Evolutionary conservation across 768 basidiomycete species (phyloP), one percentile per base, ranked within the genome.

Genomic region (Trametes cingulata): DNA sequence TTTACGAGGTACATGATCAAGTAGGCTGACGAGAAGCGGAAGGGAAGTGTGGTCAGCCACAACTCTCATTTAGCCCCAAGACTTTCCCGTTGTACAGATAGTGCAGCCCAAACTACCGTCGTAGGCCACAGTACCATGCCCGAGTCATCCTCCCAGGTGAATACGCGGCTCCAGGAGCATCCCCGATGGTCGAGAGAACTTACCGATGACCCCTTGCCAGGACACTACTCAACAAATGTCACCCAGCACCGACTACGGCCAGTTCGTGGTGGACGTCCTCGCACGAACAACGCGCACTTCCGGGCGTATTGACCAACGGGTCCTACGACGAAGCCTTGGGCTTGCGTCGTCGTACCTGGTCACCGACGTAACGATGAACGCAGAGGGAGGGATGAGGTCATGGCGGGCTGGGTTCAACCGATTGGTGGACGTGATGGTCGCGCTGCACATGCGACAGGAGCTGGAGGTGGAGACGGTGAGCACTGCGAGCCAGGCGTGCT

Each of bases 321-420:
- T 80, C 37, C 76, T 92, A 41, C 82, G 87, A 56, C 82, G 82
- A 37, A 88, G 85, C 68, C 75, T 92, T 47, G 80, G 79, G 15
- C 83, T 91, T 39, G 82, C 91, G 14, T 86, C 91, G 1, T 89
- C 90, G n/a, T 91, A 87, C 68, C 82, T 92, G 45, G 71, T 93
- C 59, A 85, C 90, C 13, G 91, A 93, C 73, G 80, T 81, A 0
- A 85, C 84, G 57, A 90, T 79, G 63, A 84, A 85, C 67, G 77
- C 83, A 0, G 79, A 80, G 36, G 69, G 68, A 0, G 91, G 90
- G 0, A 73, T 85, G 24, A 62, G 67, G 14, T 81, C 85, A 9
- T 93, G 91, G 91, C 78, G 76, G 58, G 74, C 76, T 6, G 91
- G 91, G 2, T 82, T 93, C 67, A 80, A 79, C 71, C 77, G 82